phyloP scores from a whole-genome alignment of 306 rosid species.

The Citrullus colocynthis region DNA sequence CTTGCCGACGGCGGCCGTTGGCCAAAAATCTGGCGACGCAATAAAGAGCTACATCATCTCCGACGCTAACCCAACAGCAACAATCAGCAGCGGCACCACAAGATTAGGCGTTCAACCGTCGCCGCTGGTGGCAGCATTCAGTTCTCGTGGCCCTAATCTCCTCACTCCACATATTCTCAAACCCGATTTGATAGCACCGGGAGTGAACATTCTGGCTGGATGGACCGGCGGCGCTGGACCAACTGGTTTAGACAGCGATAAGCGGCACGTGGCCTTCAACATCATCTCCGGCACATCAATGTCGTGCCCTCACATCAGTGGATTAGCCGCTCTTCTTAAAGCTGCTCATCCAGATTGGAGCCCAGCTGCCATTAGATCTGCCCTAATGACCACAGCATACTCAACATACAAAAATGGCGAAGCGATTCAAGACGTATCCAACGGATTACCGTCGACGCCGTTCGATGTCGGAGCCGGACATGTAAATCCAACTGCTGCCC shows the following conservation, averaged over 20 bases:
- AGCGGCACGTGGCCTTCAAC: conserved; percentile 54
- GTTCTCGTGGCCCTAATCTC: conserved; percentile 83
- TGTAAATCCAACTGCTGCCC: conserved; percentile 67
- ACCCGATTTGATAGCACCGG: conserved; percentile 94
- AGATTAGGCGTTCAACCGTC: conserved; percentile 62
- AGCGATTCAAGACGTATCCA: conserved; percentile 40
- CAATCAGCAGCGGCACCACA: conserved; percentile 35
- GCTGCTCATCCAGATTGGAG: conserved; percentile 78
- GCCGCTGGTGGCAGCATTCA: conserved; percentile 78
- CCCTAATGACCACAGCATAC: conserved; percentile 91
- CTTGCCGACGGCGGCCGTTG: conserved; percentile 57
- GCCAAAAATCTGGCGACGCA: conserved; percentile 34
- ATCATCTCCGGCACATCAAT: conserved; percentile 87
- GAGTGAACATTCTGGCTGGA: conserved; percentile 87
- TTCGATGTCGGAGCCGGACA: conserved; percentile 88
- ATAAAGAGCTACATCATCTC: conserved; percentile 45
- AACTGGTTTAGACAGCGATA: conserved; percentile 32
- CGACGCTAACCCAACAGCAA: conserved; percentile 38
- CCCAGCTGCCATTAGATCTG: conserved; percentile 80
- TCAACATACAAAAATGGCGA: conserved; percentile 41
- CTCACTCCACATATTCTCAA: conserved; percentile 63
- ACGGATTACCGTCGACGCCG: conserved; percentile 59
- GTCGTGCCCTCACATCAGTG: conserved; percentile 95
- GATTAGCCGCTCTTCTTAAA: conserved; percentile 64
- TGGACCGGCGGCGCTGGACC: conserved; percentile 71